phyloP scores from a whole-genome alignment of 2,329 filamentous ascomycete species.

The Harringtonia aguacate region DNA sequence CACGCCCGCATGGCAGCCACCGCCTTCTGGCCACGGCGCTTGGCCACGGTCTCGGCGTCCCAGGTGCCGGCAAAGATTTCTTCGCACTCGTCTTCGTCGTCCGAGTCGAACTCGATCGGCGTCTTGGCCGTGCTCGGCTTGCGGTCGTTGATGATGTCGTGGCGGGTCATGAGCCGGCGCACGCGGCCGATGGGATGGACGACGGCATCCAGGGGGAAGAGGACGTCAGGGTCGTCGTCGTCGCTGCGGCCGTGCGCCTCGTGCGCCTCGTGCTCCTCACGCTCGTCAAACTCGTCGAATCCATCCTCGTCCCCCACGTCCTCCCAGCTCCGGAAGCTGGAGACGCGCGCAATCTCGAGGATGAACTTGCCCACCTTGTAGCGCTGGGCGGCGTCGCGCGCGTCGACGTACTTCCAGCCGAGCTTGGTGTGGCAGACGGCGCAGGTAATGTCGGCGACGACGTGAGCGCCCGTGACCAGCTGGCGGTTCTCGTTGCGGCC shows the following conservation, averaged over 20 bases:
- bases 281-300: slow-evolving; percentile 1
- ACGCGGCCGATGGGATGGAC: slow-evolving; percentile 1
- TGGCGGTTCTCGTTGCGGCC: slow-evolving; percentile 44
- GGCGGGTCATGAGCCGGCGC: slow-evolving; percentile 23
- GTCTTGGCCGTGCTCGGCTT: not conserved
- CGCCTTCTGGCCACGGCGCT: slow-evolving; percentile 30
- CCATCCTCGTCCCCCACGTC: slow-evolving; percentile 19
- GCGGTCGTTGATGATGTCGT: slow-evolving; percentile 21
- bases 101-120: slow-evolving; percentile 47
- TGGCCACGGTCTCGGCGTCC: slow-evolving; percentile 42
- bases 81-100: slow-evolving; percentile 57
- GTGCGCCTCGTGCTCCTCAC: too few species aligned
- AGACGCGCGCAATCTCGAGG: slow-evolving; percentile 48
- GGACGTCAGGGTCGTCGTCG: not conserved
- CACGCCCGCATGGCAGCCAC: too few species aligned
- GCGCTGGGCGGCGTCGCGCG: slow-evolving; percentile 44
- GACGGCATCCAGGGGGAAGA: slow-evolving; percentile 10
- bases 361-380: slow-evolving; percentile 64
- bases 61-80: slow-evolving; percentile 53
- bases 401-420: slow-evolving; percentile 61
- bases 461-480: slow-evolving; percentile 52
- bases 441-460: slow-evolving; percentile 54
- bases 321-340: slow-evolving; percentile 43
- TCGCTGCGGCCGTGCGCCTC: slow-evolving; percentile 8
- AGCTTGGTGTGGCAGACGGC: slow-evolving; percentile 42